Percentiles rank a stretch among this genome's conserved stretches.
Conservation (phyloP, 2,329 filamentous ascomycete species). For the Ophiocordyceps camponoti-floridani region DNA sequence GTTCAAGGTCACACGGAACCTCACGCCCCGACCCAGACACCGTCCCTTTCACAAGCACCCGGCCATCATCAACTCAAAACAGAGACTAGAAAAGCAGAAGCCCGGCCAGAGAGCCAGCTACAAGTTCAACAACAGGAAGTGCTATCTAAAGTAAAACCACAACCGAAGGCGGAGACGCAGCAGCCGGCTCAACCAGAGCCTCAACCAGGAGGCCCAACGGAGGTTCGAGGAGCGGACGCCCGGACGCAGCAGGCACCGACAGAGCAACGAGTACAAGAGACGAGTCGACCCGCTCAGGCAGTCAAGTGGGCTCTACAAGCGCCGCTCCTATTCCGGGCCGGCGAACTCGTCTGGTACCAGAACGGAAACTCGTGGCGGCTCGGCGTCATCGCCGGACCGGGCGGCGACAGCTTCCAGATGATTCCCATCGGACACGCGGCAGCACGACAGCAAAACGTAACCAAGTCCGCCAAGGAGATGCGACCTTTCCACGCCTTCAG, state of each 20-base stretch:
- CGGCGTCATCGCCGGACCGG: constrained; percentile 21
- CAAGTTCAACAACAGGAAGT: neutral
- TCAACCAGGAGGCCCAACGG: constrained; percentile 1
- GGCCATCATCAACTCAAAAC: neutral
- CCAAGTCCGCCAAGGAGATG: constrained; percentile 22
- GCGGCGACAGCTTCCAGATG: constrained; percentile 15
- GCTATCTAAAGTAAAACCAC: neutral
- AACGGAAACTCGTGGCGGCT: constrained; percentile 28
- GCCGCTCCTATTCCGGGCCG: constrained; percentile 23
- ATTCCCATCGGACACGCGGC: constrained; percentile 22
- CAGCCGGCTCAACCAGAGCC: neutral
- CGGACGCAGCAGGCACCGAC: too few species aligned
- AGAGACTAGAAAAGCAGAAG: neutral
- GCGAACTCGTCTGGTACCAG: constrained; percentile 33
- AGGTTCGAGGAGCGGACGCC: neutral
- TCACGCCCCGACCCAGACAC: constrained; percentile 5
- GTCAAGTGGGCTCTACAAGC: constrained; percentile 15
- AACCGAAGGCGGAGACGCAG: neutral
- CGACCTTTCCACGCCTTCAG: constrained; percentile 33
- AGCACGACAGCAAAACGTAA: constrained; percentile 18
- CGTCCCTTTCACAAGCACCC: constrained; percentile 4
- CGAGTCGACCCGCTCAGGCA: constrained; percentile 1
- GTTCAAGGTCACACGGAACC: neutral
- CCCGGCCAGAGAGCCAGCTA: neutral
- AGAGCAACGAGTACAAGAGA: neutral